Evolutionary conservation across 768 basidiomycete genomes (phyloP), one percentile per base, ranked within the genome.

Genomic region (Boletus rex-veris): DNA sequence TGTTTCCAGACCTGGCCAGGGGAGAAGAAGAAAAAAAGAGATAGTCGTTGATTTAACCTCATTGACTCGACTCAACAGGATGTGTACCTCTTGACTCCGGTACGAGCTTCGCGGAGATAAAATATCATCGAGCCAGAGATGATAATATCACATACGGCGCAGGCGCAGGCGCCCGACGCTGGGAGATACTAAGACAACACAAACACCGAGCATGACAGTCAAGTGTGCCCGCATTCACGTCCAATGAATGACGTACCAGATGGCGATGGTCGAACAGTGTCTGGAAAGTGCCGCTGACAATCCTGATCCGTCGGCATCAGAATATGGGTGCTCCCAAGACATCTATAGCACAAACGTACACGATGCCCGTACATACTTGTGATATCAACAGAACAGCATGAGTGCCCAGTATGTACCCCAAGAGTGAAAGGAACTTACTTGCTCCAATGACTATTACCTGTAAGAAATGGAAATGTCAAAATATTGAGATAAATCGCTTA

Each of bases 81-180:
- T 5, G 15, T 43, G 9, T 30, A 50, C 54, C 54, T 55, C 37
- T 8, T 45, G 28, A 46, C 24, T 9, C 54, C 54, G 14, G 54
- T 50, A 14, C 44, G 48, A 4, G 38, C 48, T 24, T 55, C 48
- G 1, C 44, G 48, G 11, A 55, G 48, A 33, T 45, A 55, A 41
- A 40, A 50, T 14, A 55, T 41, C 54, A 55, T 55, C n/a, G 54
- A 50, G 2, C 2, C 44, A 1, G 44, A 7, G n/a, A 50, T 50
- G 24, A 55, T n/a, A 14, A 46, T 26, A 14, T 54, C 53, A 15
- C 53, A 49, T 28, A 28, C 7, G 2, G 26, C 26, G 8, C 26
- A 1, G 26, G 26, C 26, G 26, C 26, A 28, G 26, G 26, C 26
- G 26, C 26, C 8, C 7, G 26, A 8, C 26, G 26, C 7, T 28